Evolutionary conservation across 768 basidiomycete genomes (phyloP), one percentile per base, ranked within the genome.

Genomic region (Daedaleopsis nitida): DNA sequence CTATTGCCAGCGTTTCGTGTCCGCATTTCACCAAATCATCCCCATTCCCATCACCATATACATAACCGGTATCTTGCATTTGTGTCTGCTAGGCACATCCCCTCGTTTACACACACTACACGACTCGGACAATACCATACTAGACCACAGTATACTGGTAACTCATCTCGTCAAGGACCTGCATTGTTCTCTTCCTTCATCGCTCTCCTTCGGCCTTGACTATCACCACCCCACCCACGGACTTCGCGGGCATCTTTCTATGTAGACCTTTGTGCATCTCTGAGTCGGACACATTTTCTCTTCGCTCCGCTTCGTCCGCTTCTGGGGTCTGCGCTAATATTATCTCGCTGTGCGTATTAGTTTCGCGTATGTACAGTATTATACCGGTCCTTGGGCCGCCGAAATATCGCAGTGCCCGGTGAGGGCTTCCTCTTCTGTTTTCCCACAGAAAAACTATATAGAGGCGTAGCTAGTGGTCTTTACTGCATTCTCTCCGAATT

Each of bases 61-160:
- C 51, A 34, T 19, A 35, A 17, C 37, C 35, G 16, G 27, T 24
- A 32, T n/a, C 8, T 27, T n/a, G 23, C 49, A 24, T 50, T 12
- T 50, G 49, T 50, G 23, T 14, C 49, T 50, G 3, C 14, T 14
- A 37, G 52, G 37, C 52, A 53, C 52, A 37, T 53, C 52, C 52
- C 34, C 52, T 53, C 52, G 52, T 53, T 53, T 37, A 38, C 52
- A 53, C 52, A 53, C n/a, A n/a, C n/a, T n/a, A n/a, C n/a, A n/a
- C 52, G 52, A 53, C 37, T 23, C 11, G 52, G 38, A 53, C 52
- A 42, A 24, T 37, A 39, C 19, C 52, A 37, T 53, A 53, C 52
- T n/a, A n/a, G 34, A 49, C 5, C 2, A 8, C 45, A 10, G 13
- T 21, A 14, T 23, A 10, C 39, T 24, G 23, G 11, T 53, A 38